Percentiles rank a stretch among this genome's conserved stretches.
These are phyloP conservation scores for Albugo candida DNA, from an alignment of 352 stramenopile genomes.

Conservation along the genomic window DNA sequence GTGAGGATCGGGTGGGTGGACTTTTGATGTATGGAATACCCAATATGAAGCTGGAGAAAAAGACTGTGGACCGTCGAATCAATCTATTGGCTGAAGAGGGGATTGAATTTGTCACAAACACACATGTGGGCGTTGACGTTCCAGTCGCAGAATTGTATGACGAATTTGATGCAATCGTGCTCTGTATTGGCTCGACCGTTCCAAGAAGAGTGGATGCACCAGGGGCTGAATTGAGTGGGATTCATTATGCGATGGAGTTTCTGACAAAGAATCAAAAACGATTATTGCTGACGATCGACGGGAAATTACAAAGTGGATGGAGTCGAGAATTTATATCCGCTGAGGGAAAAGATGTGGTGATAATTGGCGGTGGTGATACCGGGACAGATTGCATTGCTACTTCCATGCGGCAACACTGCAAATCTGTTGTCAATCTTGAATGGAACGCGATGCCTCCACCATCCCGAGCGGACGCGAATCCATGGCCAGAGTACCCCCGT, in stretches of 20 bases:
- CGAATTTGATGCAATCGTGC: slow-evolving; percentile 57
- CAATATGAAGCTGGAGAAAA: slow-evolving; percentile 98
- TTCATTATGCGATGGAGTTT: slow-evolving; percentile 96
- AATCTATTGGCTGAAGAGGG: slow-evolving; percentile 89
- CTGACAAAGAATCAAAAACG: slow-evolving; percentile 96
- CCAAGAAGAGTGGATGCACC: slow-evolving; percentile 84
- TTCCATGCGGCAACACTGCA: slow-evolving; percentile 92
- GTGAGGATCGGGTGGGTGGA: slow-evolving; percentile 89
- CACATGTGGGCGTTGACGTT: slow-evolving; percentile 81
- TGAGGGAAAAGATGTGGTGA: slow-evolving; percentile 94
- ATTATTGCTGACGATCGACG: slow-evolving; percentile 87
- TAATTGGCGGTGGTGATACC: slow-evolving; percentile 94
- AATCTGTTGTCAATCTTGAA: slow-evolving; percentile 93
- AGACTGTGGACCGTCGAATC: slow-evolving; percentile 88
- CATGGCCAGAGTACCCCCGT: slow-evolving; percentile 94
- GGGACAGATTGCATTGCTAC: slow-evolving; percentile 97
- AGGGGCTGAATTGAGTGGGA: slow-evolving; percentile 81
- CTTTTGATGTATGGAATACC: slow-evolving; percentile 97
- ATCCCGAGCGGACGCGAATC: slow-evolving; percentile 84
- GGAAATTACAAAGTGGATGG: slow-evolving; percentile 91
- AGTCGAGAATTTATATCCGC: slow-evolving; percentile 89
- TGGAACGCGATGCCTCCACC: slow-evolving; percentile 84
- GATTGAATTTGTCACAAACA: slow-evolving; percentile 94
- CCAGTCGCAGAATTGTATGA: slow-evolving; percentile 47
- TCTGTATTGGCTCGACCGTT: slow-evolving; percentile 89